Base-by-base conservation (phyloP, 257 asterid genomes). In the Nicotiana otophora region DNA sequence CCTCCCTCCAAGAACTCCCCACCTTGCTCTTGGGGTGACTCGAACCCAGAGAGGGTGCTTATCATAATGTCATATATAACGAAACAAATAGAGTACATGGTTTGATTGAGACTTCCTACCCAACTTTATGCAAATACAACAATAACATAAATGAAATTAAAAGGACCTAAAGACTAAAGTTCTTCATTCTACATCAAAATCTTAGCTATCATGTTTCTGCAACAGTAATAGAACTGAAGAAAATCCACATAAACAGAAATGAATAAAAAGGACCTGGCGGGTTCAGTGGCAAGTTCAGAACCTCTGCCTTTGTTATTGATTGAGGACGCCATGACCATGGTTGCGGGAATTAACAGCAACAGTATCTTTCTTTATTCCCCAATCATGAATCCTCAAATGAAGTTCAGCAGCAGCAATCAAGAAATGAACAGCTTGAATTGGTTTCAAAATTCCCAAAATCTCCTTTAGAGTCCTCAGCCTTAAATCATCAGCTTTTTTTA, bases 351-450 rank as follows among this genome's bases (percentile, higher is more conserved):
- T 53, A 70, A 70, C 20, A 46, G 0, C 14, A 48, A 60, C 92
- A 31, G 0, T 42, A 42, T 91, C 95, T 19, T 83, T 80, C 65
- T 82, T 88, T 76, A 63, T 86, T 1, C 98, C 96, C 96, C 96
- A 94, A 4, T 94, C 97, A 81, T 94, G 97, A 72, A 90, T 42
- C 91, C 96, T 91, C 84, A 92, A 28, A 85, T 92, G 97, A 83
- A 91, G 87, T n/a, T 90, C 91, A 1, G 94, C 92, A 10, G 95
- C 98, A 26, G 97, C 94, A 72, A 92, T 89, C 90, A 94, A 86
- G 90, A 89, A 94, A 86, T 92, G 87, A 33, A 88, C 90, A 4
- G 89, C 88, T 88, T 94, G 96, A 5, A 36, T 14, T 31, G 91
- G 91, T 1, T 55, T 88, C 78, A 90, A 77, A 11, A 90, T 83